phyloP scores from a whole-genome alignment of 108 stramenopile species.

The Bacterosira constricta region DNA sequence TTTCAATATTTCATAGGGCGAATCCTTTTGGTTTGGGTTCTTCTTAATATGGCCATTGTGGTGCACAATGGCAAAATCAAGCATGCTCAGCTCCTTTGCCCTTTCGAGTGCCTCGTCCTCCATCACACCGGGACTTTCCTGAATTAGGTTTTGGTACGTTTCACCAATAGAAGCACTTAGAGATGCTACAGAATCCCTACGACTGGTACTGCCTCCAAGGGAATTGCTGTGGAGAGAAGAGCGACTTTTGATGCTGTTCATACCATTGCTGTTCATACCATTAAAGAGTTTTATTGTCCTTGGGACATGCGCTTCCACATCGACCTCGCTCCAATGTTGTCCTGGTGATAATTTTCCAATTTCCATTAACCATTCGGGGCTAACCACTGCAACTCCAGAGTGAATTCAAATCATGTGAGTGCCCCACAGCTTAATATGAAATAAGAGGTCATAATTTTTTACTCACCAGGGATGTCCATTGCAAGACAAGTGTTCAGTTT shows the following conservation, averaged over 20 bases:
- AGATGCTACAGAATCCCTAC: conserved; percentile 20
- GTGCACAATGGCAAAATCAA: conserved; percentile 60
- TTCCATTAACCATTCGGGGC: conserved; percentile 18
- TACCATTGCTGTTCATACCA: neutral
- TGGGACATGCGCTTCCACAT: conserved; percentile 32
- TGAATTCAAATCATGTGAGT: neutral
- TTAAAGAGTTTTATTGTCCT: conserved; percentile 2
- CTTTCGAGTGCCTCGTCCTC: conserved; percentile 55
- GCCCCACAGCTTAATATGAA: neutral
- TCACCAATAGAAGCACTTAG: conserved; percentile 49
- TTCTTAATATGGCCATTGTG: conserved; percentile 1
- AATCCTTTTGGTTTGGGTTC: neutral
- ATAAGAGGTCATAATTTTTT: neutral
- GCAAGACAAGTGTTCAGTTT: conserved; percentile 17
- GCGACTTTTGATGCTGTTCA: neutral
- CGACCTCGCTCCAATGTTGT: conserved; percentile 55
- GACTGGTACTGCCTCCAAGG: conserved; percentile 3
- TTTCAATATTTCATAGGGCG: conserved; percentile 44
- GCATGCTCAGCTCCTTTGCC: conserved; percentile 66
- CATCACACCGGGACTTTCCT: conserved; percentile 51
- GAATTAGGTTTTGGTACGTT: conserved; percentile 46
- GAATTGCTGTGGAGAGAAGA: neutral
- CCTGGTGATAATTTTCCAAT: conserved; percentile 30
- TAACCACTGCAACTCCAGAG: conserved; percentile 29
- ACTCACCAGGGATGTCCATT: conserved; percentile 32